Conservation (phyloP, 371 early-diverging fungal species). For the Rhizopus arrhizus region DNA sequence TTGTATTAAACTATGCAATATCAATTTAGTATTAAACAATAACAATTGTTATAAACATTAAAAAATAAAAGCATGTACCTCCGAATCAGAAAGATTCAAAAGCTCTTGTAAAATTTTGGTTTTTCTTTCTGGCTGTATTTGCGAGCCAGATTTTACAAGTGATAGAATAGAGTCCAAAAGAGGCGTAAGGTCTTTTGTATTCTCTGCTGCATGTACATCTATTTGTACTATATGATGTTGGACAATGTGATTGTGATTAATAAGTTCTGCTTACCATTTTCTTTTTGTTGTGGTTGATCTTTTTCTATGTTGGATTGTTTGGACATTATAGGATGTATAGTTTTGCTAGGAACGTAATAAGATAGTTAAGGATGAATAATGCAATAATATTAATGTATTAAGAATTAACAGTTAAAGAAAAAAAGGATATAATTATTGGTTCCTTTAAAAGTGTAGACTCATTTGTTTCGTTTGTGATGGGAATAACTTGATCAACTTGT, state of each 20-base stretch:
- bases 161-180: slow-evolving; percentile 4
- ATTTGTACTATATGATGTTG: background rate
- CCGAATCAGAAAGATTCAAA: background rate
- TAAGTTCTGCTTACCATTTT: background rate
- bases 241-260: too few relatives aligned
- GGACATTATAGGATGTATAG: slow-evolving; percentile 13
- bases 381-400: background rate
- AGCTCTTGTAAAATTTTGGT: background rate
- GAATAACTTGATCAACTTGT: background rate
- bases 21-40: background rate
- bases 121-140: slow-evolving; percentile 6
- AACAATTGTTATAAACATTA: background rate
- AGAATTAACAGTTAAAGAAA: slow-evolving; percentile 1
- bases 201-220: background rate
- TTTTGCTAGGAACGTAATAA: background rate
- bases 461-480: background rate
- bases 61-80: slow-evolving; percentile 3
- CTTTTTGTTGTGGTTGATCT: background rate
- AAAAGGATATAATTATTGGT: slow-evolving; percentile 31
- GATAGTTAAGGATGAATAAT: slow-evolving; percentile 10
- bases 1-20: background rate
- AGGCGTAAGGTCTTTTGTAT: background rate
- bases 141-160: slow-evolving; percentile 6
- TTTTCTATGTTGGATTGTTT: background rate
- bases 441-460: background rate